Evolutionary conservation across 1,284 basidiomycete genomes (phyloP), one percentile per base, ranked within the genome.

Genomic region (Ustilago lituana): DNA sequence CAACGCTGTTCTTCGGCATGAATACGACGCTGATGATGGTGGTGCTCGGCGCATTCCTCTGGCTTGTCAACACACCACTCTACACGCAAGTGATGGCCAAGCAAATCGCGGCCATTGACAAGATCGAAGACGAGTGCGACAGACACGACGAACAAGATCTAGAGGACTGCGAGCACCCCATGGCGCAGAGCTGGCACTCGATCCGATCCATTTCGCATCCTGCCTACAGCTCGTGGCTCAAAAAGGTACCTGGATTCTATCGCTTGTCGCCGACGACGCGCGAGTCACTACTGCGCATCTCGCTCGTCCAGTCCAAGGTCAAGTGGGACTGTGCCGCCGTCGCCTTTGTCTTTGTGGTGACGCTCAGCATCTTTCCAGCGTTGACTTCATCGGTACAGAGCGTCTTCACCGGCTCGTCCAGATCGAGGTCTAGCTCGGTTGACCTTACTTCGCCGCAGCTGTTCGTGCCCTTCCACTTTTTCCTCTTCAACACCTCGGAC

Each of bases 401-500:
- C 47, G 69, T 72, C 22, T 64, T 64, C 37, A 70, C 62, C 1
- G 50, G 46, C 15, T 36, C 52, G 6, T 50, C 51, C 7, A 37
- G 26, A 22, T 49, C 44, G 2, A 24, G 27, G 3, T 19, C n/a
- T 12, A 48, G 46, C 31, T n/a, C 62, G 17, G 15, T 65, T 26
- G 63, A 67, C 19, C 54, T 72, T 9, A 66, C 68, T 14, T 68
- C 69, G 20, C 72, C 76, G 11, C 71, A 77, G 55, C 53, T 78
- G 15, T 79, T 79, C 24, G 68, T 77, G 10, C 72, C 77, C 0
- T 65, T 72, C 51, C 77, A 79, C 60, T 78, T 77, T 29, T 44
- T 79, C 46, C 52, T 73, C 22, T 78, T 78, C 73, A 79, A 79
- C 44, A 22, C 60, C 3, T 62, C 66, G 1, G 77, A 79, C 35